Evolutionary conservation across 371 early-diverging fungal species (phyloP), one percentile per base, ranked within the genome.

Genomic region (Mycotypha africana): DNA sequence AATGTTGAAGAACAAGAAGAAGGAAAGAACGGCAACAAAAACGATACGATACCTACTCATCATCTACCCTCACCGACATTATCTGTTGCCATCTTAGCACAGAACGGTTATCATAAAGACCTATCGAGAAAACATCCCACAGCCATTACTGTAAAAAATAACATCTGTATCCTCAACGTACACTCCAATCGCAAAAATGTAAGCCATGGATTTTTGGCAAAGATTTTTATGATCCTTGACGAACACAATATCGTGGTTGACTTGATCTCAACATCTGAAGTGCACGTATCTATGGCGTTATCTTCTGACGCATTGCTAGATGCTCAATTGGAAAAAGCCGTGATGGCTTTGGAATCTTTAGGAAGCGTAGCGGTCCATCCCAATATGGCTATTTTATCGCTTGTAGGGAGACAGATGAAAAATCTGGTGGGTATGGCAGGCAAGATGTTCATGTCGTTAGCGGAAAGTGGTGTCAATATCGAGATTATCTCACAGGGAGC

Each of bases 401-500:
- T 97, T 31, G 95, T 98, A 7, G 99, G 99, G 34, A 78, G 83
- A 50, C 88, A 92, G 52, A 96, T 98, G 97, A 84, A 89, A 32
- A 91, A 93, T 54, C 79, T 88, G 79, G 90, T 95, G 16, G 98
- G 99, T 45, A 85, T 92, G 30, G 89, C 95, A 8, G 89, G 93
- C 5, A 79, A 79, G 41, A 95, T 98, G 94, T 97, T 98, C 64
- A 75, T 79, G 26, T 89, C 91, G 2, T 70, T 98, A 23, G 95
- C 95, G 9, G 79, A 79, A 37, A 82, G 89, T 41, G 78, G 84
- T 35, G 86, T 97, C 54, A 98, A 93, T 67, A 94, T 98, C 53
- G 97, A 97, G 69, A 97, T 97, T 86, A 95, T 97, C 40, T 93
- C 93, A 8, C 98, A 97, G 70, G 97, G 97, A 30, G 89, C 95